Evolutionary conservation across 2,329 filamentous ascomycete species (phyloP).

Genomic region (Verticillium klebahnii): DNA sequence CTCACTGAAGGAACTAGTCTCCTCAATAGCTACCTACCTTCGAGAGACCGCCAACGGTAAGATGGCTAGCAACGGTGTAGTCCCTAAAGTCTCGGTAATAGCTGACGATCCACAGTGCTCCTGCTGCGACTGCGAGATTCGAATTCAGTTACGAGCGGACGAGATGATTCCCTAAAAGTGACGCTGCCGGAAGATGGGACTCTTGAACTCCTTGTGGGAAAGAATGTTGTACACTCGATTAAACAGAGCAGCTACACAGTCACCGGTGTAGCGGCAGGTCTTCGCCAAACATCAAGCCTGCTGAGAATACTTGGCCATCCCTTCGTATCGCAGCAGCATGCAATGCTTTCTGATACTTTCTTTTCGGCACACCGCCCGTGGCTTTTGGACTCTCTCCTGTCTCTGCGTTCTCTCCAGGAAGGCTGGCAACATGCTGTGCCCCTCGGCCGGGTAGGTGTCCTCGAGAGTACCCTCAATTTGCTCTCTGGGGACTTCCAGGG

Average conservation of each 20-base stretch:
- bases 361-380: constrained; percentile 36
- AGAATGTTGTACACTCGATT: constrained; percentile 14
- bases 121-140: constrained; percentile 29
- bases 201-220: constrained; percentile 28
- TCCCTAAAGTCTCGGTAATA: not conserved
- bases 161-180: constrained; percentile 22
- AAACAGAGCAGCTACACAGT: constrained; percentile 35
- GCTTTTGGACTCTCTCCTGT: constrained; percentile 44
- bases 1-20: constrained; percentile 42
- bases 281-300: constrained; percentile 41
- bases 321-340: constrained; percentile 27
- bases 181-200: constrained; percentile 34
- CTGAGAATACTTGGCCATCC: constrained; percentile 37
- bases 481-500: not conserved
- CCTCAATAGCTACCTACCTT: constrained; percentile 43
- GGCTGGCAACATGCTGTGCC: constrained; percentile 25
- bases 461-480: not conserved
- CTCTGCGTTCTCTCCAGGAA: constrained; percentile 34
- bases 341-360: constrained; percentile 26
- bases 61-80: constrained; percentile 12
- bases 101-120: constrained; percentile 13
- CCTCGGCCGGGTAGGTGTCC: not conserved
- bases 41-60: constrained; percentile 42
- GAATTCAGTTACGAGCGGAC: constrained; percentile 17
- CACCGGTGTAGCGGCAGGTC: constrained; percentile 33